A percentile compares a stretch with the other conserved stretches of the same genome.
phyloP scores from a whole-genome alignment of 768 basidiomycete species.

The Harrya chromipes region DNA sequence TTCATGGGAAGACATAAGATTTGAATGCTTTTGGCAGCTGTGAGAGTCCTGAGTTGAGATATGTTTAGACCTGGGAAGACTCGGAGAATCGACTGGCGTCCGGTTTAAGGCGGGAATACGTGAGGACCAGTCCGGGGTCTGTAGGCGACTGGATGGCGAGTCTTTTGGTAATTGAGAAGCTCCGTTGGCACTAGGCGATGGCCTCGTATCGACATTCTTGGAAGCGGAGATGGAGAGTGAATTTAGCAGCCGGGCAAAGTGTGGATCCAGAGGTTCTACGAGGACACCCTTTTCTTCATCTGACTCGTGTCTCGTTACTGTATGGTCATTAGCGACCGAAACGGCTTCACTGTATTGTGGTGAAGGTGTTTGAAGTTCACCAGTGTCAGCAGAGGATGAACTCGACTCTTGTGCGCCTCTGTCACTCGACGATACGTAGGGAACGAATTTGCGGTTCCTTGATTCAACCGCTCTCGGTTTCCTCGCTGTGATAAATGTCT shows the following conservation, averaged over 20 bases:
- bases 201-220: constrained; percentile 25
- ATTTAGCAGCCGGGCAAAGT: constrained; percentile 65
- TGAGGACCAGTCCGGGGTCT: constrained; percentile 33
- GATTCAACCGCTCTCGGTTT: constrained; percentile 47
- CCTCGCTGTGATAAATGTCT: constrained; percentile 62
- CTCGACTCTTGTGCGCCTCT: constrained; percentile 56
- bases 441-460: constrained; percentile 35
- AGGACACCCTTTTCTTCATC: constrained; percentile 29
- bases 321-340: constrained; percentile 16
- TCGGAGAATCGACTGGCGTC: constrained; percentile 4
- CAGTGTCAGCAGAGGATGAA: constrained; percentile 60
- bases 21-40: constrained; percentile 4
- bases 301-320: constrained; percentile 29
- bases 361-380: constrained; percentile 63
- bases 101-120: constrained; percentile 26
- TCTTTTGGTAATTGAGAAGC: constrained; percentile 10
- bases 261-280: constrained; percentile 53
- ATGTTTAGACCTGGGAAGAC: constrained; percentile 4
- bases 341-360: constrained; percentile 48
- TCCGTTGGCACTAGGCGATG: constrained; percentile 3
- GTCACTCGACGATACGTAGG: constrained; percentile 27
- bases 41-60: constrained; percentile 2
- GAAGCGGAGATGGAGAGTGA: constrained; percentile 57
- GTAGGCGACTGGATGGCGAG: constrained; percentile 13
- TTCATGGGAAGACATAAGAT: neutral